phyloP scores from a whole-genome alignment of 1,139 yeast genomes.

The Meyerozyma elateridarum region DNA sequence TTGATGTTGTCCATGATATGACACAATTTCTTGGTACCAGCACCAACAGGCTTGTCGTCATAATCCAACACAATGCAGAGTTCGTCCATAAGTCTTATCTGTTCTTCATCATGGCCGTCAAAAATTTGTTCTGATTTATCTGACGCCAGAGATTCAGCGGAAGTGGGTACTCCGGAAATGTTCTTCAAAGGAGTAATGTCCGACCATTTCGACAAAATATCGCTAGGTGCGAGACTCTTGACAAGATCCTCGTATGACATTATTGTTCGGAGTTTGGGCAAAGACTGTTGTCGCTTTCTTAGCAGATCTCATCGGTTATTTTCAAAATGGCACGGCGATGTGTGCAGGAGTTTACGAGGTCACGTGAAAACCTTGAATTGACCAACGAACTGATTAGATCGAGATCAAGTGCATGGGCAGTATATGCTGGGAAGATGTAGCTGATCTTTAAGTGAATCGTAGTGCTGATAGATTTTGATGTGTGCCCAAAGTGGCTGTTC shows the following conservation, averaged over 20 bases:
- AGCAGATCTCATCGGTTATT: no score
- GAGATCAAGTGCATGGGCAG: no score
- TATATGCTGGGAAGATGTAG: no score
- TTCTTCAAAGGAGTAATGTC: slow-evolving; percentile 54
- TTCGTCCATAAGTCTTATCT: slow-evolving; percentile 92
- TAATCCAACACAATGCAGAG: slow-evolving; percentile 90
- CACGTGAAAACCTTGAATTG: slow-evolving; percentile 2
- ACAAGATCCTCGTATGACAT: slow-evolving; percentile 48
- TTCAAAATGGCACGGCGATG: no score
- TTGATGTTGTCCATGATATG: slow-evolving; percentile 87
- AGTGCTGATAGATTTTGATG: no score
- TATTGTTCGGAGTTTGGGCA: no score
- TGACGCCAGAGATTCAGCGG: slow-evolving; percentile 22
- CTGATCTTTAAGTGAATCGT: no score
- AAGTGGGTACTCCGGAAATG: slow-evolving; percentile 45
- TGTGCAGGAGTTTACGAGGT: slow-evolving; percentile 1
- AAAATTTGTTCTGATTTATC: slow-evolving; percentile 39
- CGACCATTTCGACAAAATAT: slow-evolving; percentile 55
- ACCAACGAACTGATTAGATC: no score
- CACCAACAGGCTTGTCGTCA: slow-evolving; percentile 82
- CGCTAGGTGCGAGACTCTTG: slow-evolving; percentile 39
- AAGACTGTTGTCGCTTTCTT: no score
- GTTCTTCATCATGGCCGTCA: slow-evolving; percentile 89
- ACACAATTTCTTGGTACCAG: slow-evolving; percentile 89
- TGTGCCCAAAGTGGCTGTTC: no score